phyloP scores from a whole-genome alignment of 371 early-diverging fungal genomes.

The Syncephalis plumigaleata region DNA sequence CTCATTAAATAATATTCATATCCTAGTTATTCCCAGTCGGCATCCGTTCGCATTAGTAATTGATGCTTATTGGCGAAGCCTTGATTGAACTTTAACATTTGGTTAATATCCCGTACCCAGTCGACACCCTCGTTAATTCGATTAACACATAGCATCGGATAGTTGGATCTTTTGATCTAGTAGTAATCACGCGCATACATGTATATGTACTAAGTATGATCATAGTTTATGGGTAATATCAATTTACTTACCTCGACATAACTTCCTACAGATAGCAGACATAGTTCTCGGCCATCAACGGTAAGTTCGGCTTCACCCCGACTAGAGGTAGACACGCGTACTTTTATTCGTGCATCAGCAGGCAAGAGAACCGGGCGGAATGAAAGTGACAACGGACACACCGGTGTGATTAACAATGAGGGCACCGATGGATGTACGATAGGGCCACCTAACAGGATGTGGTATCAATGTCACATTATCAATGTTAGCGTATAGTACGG shows the following conservation, averaged over 20 bases:
- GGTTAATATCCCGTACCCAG: constrained; percentile 66
- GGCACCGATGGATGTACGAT: constrained; percentile 89
- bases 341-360: constrained; percentile 35
- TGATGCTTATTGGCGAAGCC: constrained; percentile 22
- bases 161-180: constrained; percentile 51
- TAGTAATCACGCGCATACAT: neutral
- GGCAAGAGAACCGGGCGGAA: constrained; percentile 87
- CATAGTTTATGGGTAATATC: neutral
- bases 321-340: constrained; percentile 34
- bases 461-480: too few species aligned
- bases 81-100: constrained; percentile 67
- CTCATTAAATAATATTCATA: too few species aligned
- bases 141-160: constrained; percentile 62
- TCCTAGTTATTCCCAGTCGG: too few species aligned
- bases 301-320: constrained; percentile 45
- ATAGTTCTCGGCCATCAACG: constrained; percentile 54
- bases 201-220: neutral
- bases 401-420: constrained; percentile 76
- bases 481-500: constrained; percentile 4
- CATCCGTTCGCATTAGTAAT: neutral
- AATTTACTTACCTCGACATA: constrained; percentile 29
- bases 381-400: constrained; percentile 88
- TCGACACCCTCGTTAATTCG: constrained; percentile 38
- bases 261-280: constrained; percentile 42
- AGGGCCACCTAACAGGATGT: constrained; percentile 48